These are phyloP conservation scores for Aureobasidium sp. DNA, from an alignment of 2,329 filamentous ascomycete genomes.

Conservation along the genomic window DNA sequence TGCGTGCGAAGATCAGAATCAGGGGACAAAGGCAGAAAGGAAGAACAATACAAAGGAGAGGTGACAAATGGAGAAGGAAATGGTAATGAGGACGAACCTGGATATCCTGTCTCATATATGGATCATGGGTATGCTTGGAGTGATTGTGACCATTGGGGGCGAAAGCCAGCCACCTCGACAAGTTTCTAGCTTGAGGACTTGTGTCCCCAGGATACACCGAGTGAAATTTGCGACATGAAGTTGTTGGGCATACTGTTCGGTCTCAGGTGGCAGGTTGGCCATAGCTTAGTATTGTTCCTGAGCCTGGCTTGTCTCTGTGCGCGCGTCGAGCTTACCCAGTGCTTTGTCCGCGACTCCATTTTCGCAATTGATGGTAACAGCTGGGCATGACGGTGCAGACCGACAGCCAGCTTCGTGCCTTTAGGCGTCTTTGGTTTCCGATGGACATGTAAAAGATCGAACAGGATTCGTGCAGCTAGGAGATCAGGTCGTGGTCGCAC, in stretches of 20 bases:
- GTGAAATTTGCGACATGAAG: not conserved
- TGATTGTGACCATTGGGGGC: not conserved
- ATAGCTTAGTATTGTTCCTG: slow-evolving; percentile 18
- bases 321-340: not conserved
- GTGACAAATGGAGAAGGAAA: not conserved
- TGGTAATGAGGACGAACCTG: not conserved
- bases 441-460: not conserved
- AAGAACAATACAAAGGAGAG: slow-evolving; percentile 8
- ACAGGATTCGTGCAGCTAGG: not conserved
- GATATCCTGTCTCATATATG: not conserved
- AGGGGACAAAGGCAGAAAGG: not conserved
- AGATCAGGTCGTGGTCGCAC: too few species aligned
- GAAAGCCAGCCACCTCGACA: not conserved
- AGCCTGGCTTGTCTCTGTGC: not conserved
- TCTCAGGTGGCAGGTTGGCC: not conserved
- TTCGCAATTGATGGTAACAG: not conserved
- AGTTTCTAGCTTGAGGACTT: too few species aligned
- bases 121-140: not conserved
- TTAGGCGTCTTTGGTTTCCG: not conserved
- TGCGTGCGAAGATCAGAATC: not conserved
- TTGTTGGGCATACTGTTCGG: not conserved
- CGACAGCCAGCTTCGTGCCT: not conserved
- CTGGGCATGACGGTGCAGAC: not conserved
- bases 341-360: not conserved
- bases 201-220: too few species aligned